phyloP scores from a whole-genome alignment of 768 basidiomycete species.

The Trametes elegans region DNA sequence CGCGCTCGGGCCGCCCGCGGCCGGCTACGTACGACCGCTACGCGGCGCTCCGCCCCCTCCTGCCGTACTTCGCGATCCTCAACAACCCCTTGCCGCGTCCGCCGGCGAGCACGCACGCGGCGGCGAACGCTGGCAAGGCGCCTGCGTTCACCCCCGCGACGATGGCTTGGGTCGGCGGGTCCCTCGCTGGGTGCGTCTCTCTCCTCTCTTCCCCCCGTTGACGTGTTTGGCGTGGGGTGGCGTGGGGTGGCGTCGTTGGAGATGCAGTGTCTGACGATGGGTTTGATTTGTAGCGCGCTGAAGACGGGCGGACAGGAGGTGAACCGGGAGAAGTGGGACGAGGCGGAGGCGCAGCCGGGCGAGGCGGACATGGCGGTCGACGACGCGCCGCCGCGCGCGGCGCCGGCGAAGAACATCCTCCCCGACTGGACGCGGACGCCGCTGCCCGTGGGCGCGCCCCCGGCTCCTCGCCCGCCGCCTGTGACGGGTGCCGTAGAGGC shows the following conservation, averaged over 20 bases:
- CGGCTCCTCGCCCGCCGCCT: conserved; percentile 34
- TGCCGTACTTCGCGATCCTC: conserved; percentile 73
- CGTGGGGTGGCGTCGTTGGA: too few species aligned
- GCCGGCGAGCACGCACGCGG: conserved; percentile 46
- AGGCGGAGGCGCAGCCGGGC: conserved; percentile 44
- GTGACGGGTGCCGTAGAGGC: too few species aligned
- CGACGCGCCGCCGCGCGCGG: conserved; percentile 22
- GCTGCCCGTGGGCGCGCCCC: conserved; percentile 62
- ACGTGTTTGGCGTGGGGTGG: too few species aligned
- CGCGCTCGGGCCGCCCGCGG: conserved; percentile 37
- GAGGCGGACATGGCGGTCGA: conserved; percentile 39
- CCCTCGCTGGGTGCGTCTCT: conserved; percentile 76
- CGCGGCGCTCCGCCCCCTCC: conserved; percentile 65
- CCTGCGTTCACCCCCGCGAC: conserved; percentile 83
- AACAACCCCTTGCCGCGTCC: conserved; percentile 74
- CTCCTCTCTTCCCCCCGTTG: background rate
- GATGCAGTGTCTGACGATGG: background rate
- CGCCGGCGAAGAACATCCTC: conserved; percentile 44
- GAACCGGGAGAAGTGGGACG: conserved; percentile 83
- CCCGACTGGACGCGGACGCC: conserved; percentile 82
- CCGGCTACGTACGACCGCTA: conserved; percentile 72
- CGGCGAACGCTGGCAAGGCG: conserved; percentile 72
- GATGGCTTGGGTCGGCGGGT: conserved; percentile 92
- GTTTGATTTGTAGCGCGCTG: too few species aligned
- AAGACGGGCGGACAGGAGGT: conserved; percentile 88